These are phyloP conservation scores for Acrocalymma vagum DNA, from an alignment of 2,329 filamentous ascomycete species.

Conservation along the genomic window DNA sequence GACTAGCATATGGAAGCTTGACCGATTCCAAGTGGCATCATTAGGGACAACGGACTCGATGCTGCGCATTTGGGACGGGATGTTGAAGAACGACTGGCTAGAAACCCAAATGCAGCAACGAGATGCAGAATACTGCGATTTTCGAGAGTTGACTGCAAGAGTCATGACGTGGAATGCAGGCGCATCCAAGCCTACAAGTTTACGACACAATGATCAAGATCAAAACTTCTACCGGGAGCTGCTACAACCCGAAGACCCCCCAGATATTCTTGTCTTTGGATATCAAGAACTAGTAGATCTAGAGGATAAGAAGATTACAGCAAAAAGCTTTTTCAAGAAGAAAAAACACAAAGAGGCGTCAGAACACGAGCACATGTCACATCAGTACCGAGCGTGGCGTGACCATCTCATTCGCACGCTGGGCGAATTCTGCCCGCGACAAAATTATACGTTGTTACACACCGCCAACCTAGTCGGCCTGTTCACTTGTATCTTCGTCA, in stretches of 20 bases:
- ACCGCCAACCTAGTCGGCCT: constrained; percentile 90
- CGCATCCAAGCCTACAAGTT: constrained; percentile 86
- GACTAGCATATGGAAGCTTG: constrained; percentile 84
- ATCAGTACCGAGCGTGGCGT: constrained; percentile 96
- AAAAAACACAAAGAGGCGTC: constrained; percentile 83
- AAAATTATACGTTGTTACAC: constrained; percentile 86
- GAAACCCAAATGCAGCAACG: constrained; percentile 86
- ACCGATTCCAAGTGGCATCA: constrained; percentile 84
- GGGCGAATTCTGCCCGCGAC: constrained; percentile 81
- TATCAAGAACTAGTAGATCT: constrained; percentile 99
- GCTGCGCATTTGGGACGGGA: constrained; percentile 88
- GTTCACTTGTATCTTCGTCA: constrained; percentile 96
- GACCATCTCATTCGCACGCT: constrained; percentile 85
- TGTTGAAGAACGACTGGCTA: constrained; percentile 93
- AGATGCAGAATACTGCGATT: constrained; percentile 84
- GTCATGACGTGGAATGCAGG: constrained; percentile 98
- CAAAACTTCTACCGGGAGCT: constrained; percentile 82
- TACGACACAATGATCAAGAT: constrained; percentile 76
- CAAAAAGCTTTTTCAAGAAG: constrained; percentile 88
- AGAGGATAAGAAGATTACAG: constrained; percentile 96
- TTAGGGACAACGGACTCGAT: constrained; percentile 88
- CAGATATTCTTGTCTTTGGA: constrained; percentile 92
- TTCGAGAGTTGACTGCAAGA: constrained; percentile 80
- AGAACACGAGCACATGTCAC: constrained; percentile 90
- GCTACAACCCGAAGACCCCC: constrained; percentile 76